Evolutionary conservation across 768 basidiomycete genomes (phyloP).

Genomic region (Tephrocybe sp.): DNA sequence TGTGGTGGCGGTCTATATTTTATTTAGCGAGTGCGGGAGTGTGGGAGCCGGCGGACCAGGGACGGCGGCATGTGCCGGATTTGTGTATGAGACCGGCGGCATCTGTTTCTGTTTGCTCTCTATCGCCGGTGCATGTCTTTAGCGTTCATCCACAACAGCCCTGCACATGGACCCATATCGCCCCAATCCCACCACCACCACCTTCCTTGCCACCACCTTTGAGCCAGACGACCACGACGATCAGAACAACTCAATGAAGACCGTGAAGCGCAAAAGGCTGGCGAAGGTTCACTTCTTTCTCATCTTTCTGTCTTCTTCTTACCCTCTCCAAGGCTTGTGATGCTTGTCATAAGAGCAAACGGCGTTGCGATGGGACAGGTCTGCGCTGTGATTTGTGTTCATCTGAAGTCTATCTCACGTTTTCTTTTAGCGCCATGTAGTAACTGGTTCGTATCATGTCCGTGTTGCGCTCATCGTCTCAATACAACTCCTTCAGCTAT

Average conservation of each 20-base stretch:
- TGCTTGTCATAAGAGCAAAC: slow-evolving; percentile 83
- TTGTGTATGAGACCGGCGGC: slow-evolving; percentile 29
- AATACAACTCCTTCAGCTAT: slow-evolving; percentile 46
- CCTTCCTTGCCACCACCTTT: slow-evolving; percentile 21
- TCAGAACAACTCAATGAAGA: slow-evolving; percentile 38
- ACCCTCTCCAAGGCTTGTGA: slow-evolving; percentile 58
- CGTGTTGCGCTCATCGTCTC: slow-evolving; percentile 3
- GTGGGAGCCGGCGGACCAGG: slow-evolving; percentile 23
- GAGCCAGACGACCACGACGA: slow-evolving; percentile 32
- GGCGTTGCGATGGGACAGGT: slow-evolving; percentile 83
- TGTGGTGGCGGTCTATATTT: background rate
- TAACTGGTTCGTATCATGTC: slow-evolving; percentile 59
- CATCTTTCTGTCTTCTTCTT: slow-evolving; percentile 7
- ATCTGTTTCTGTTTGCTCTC: slow-evolving; percentile 20
- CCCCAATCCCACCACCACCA: slow-evolving; percentile 21
- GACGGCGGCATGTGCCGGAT: slow-evolving; percentile 19
- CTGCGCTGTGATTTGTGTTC: slow-evolving; percentile 24
- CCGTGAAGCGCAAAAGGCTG: slow-evolving; percentile 54
- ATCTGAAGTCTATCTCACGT: slow-evolving; percentile 14
- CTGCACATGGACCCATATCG: slow-evolving; percentile 38
- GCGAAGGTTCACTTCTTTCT: slow-evolving; percentile 39
- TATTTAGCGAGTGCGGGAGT: background rate
- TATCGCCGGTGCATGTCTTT: slow-evolving; percentile 23
- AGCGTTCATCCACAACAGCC: slow-evolving; percentile 20
- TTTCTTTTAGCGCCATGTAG: slow-evolving; percentile 65